Conservation (phyloP, 2,329 filamentous ascomycete species). For the Fusarium hainanense region DNA sequence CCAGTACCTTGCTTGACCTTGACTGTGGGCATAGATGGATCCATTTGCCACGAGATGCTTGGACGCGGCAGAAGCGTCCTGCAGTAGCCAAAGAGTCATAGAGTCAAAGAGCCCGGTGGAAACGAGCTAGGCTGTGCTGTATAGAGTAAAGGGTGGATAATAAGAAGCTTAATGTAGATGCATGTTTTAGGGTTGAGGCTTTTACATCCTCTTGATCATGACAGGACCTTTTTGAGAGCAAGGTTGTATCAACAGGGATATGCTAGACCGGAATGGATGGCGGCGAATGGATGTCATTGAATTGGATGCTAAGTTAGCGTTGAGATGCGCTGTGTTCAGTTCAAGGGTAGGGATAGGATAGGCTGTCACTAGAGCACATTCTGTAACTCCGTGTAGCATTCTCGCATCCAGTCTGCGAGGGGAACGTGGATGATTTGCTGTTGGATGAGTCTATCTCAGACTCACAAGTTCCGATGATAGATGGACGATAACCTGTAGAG, state of each 20-base stretch:
- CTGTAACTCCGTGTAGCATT: constrained; percentile 23
- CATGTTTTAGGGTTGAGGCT: constrained; percentile 36
- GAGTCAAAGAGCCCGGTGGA: neutral
- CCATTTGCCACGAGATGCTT: constrained; percentile 34
- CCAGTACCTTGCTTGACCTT: neutral
- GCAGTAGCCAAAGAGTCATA: constrained; percentile 8
- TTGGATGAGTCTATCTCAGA: neutral
- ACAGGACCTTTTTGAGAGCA: constrained; percentile 26
- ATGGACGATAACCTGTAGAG: constrained; percentile 19
- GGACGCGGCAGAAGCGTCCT: constrained; percentile 37
- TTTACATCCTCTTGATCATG: constrained; percentile 24
- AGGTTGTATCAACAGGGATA: constrained; percentile 24
- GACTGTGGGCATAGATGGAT: neutral
- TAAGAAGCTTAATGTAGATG: constrained; percentile 42
- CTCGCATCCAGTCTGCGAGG: constrained; percentile 6
- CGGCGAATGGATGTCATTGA: constrained; percentile 16
- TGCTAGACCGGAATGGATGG: constrained; percentile 16
- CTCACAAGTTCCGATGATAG: constrained; percentile 15
- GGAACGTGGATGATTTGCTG: constrained; percentile 24
- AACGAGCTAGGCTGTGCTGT: neutral
- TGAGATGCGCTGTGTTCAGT: constrained; percentile 15
- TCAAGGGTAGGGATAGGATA: neutral
- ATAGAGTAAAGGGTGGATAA: constrained; percentile 12
- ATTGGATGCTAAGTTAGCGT: constrained; percentile 4
- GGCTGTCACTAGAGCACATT: neutral